phyloP scores from a whole-genome alignment of 192 early-diverging fungal genomes.

The Phycomyces nitens region DNA sequence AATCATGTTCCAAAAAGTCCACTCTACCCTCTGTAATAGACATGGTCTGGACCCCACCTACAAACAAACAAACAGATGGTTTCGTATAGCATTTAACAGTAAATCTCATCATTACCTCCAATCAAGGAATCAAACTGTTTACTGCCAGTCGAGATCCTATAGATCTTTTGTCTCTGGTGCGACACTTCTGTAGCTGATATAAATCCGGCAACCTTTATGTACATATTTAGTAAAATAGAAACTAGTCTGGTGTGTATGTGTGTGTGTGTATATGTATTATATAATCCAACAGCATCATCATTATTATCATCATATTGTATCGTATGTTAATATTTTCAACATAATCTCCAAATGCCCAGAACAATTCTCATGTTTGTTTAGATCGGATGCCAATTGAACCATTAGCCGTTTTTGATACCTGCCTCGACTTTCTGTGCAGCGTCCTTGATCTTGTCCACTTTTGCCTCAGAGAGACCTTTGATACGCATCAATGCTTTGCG shows the following conservation, averaged over 20 bases:
- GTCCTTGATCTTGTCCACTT: slow-evolving; percentile 87
- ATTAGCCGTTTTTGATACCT: slow-evolving; percentile 5
- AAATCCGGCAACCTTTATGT: slow-evolving; percentile 50
- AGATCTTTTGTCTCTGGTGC: slow-evolving; percentile 52
- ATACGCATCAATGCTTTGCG: slow-evolving; percentile 59
- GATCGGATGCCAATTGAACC: too few species aligned
- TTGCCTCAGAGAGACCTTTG: slow-evolving; percentile 81
- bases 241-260: too few species aligned
- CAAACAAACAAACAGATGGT: background rate
- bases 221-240: too few species aligned
- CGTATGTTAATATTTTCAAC: background rate
- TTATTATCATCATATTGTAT: too few species aligned
- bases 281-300: too few species aligned
- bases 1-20: background rate
- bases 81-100: too few species aligned
- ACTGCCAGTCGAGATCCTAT: slow-evolving; percentile 69
- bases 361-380: too few species aligned
- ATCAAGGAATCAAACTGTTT: slow-evolving; percentile 76
- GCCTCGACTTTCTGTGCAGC: slow-evolving; percentile 62
- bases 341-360: too few species aligned
- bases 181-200: slow-evolving; percentile 63
- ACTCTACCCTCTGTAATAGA: slow-evolving; percentile 66
- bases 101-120: slow-evolving; percentile 45
- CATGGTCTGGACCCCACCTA: slow-evolving; percentile 75
- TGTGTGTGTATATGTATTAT: background rate